Base-by-base conservation (phyloP, 371 early-diverging fungal species). In the Nematocida sp. region DNA sequence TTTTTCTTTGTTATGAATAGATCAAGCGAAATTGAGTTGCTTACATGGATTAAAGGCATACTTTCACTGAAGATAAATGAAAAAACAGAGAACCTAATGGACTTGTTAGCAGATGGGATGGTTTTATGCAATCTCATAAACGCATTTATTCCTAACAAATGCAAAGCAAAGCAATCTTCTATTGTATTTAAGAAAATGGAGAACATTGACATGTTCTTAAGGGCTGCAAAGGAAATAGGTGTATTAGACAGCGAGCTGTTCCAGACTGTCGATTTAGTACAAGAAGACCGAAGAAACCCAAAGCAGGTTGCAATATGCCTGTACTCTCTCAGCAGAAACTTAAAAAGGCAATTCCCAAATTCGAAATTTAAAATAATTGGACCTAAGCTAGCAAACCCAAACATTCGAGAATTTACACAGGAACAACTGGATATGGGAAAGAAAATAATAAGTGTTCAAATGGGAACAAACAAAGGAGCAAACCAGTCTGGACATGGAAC, bases 181-280 rank as follows among this genome's bases (percentile, higher is more conserved):
- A 91, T 92, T 89, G 90, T 92, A 4, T 94, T 94, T 86, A 90
- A 91, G 73, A 85, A 91, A 89, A 92, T 92, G 91, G 93, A 93
- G 82, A 93, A 94, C 85, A 93, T 94, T 84, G 89, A 90, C 71
- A 87, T 84, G 64, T 94, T 94, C 86, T 89, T 94, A 62, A 84
- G 87, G 62, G 74, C 69, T 0, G 89, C 90, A n/a, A 90, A 90
- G 62, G 86, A 87, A 72, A 74, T 83, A 55, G 93, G 93, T 46
- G 91, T 92, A 25, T 92, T 92, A 4, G 90, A 91, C 64, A 88
- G 89, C 73, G 93, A 94, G 73, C 87, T 91, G 18, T 94, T 94
- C 86, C 92, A 92, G 87, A 94, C 95, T 4, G 89, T 93, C 42
- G 95, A 94, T 84, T 86, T 94, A 62, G 93, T 90, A 83, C 23